Conservation (phyloP, 2,329 filamentous ascomycete genomes). For the Zalaria sp. region DNA sequence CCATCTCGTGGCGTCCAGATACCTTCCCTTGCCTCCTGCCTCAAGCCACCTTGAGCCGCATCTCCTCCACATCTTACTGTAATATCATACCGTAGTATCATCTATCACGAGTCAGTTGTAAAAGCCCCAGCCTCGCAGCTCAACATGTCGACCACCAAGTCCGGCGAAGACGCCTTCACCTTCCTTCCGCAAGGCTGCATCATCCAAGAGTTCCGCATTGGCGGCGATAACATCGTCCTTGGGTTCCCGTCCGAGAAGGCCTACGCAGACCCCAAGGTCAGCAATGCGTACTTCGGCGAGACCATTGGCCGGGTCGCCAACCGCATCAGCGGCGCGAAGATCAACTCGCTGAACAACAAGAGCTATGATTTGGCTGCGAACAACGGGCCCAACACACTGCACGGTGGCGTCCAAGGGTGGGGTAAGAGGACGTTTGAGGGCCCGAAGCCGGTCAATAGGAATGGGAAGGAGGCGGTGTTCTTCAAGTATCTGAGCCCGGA, state of each 20-base stretch:
- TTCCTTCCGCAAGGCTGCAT: conserved; percentile 68
- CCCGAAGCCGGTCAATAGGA: conserved; percentile 43
- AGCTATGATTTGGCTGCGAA: conserved; percentile 60
- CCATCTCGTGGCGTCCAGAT: background rate
- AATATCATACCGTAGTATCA: background rate
- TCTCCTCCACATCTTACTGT: background rate
- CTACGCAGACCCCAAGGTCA: conserved; percentile 54
- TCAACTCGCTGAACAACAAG: conserved; percentile 58
- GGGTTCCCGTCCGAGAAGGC: conserved; percentile 63
- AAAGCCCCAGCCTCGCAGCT: background rate
- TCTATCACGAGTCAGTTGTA: background rate
- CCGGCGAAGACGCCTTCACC: conserved; percentile 29
- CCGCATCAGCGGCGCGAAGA: conserved; percentile 57
- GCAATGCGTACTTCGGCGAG: conserved; percentile 74
- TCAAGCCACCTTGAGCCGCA: background rate
- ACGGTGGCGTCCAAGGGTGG: conserved; percentile 53
- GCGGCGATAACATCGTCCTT: conserved; percentile 73
- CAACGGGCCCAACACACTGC: conserved; percentile 56
- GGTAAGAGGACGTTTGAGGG: conserved; percentile 66
- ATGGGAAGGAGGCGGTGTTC: conserved; percentile 28
- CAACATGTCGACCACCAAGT: background rate
- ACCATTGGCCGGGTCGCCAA: conserved; percentile 81
- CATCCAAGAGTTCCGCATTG: conserved; percentile 68
- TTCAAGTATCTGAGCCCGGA: conserved; percentile 52
- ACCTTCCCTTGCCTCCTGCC: background rate